These are phyloP conservation scores for Blastocystis sp. DNA, from an alignment of 352 stramenopile species.

Conservation along the genomic window DNA sequence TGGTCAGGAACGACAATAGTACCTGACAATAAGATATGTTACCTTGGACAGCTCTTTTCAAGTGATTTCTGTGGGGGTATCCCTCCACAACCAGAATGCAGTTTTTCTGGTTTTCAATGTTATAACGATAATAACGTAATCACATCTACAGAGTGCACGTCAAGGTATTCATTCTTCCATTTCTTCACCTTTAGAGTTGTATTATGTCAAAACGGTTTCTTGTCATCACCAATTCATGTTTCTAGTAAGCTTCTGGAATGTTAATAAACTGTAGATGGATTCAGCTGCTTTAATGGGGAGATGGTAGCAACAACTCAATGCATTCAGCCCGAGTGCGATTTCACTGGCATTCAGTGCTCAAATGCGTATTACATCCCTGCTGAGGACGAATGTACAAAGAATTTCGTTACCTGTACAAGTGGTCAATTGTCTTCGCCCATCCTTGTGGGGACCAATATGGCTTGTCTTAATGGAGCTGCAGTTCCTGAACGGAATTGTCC, in stretches of 20 bases:
- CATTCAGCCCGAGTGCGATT: slow-evolving; percentile 48
- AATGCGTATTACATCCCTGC: neutral
- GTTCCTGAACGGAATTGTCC: neutral
- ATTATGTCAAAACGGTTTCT: slow-evolving; percentile 33
- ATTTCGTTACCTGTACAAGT: slow-evolving; percentile 37
- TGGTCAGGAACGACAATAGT: slow-evolving; percentile 36
- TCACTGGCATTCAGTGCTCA: slow-evolving; percentile 32
- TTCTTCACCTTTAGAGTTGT: neutral
- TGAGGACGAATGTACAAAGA: neutral
- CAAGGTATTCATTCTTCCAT: neutral
- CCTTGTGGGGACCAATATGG: neutral
- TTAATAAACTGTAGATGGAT: slow-evolving; percentile 15
- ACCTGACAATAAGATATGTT: slow-evolving; percentile 46
- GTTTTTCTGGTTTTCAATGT: slow-evolving; percentile 13
- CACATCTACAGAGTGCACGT: slow-evolving; percentile 25
- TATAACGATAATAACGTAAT: neutral
- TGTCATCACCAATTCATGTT: slow-evolving; percentile 31
- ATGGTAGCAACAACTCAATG: slow-evolving; percentile 19
- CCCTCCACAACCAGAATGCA: slow-evolving; percentile 23
- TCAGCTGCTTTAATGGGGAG: slow-evolving; percentile 55
- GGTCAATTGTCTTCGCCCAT: slow-evolving; percentile 35
- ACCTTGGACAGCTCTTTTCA: neutral
- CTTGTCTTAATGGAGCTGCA: slow-evolving; percentile 36
- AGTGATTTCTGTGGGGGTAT: slow-evolving; percentile 16
- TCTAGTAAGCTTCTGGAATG: neutral